These are phyloP conservation scores for Talaromyces thailandensis DNA, from an alignment of 495 filamentous ascomycete genomes.

Conservation along the genomic window DNA sequence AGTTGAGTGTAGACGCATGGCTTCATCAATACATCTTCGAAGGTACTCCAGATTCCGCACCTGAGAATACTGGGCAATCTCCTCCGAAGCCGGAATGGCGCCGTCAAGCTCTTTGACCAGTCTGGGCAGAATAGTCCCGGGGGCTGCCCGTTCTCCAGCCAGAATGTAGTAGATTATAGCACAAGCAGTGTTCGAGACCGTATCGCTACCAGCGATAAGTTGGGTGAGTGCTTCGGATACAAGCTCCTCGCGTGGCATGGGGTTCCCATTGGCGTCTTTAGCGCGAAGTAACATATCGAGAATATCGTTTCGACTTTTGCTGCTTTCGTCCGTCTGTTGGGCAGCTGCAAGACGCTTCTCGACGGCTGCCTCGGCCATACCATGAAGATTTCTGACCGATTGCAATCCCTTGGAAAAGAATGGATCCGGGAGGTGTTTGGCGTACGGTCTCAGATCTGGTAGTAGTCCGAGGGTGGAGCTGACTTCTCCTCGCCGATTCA, in stretches of 20 bases:
- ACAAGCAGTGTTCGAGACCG: conserved; percentile 70
- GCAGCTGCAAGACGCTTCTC: conserved; percentile 53
- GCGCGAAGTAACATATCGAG: conserved; percentile 70
- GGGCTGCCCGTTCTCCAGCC: conserved; percentile 26
- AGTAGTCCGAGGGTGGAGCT: conserved; percentile 27
- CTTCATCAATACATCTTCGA: conserved; percentile 64
- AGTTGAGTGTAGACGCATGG: conserved; percentile 69
- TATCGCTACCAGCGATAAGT: conserved; percentile 74
- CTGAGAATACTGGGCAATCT: conserved; percentile 51
- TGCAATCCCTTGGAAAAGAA: conserved; percentile 29
- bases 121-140: conserved; percentile 51
- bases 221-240: conserved; percentile 75
- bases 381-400: conserved; percentile 28
- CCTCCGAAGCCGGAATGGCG: conserved; percentile 38
- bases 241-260: conserved; percentile 58
- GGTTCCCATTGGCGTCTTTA: conserved; percentile 61
- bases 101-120: conserved; percentile 61
- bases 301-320: conserved; percentile 51
- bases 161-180: conserved; percentile 65
- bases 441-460: conserved; percentile 25
- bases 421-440: conserved; percentile 27
- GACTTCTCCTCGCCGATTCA: conserved; percentile 32
- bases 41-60: conserved; percentile 64
- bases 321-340: conserved; percentile 11
- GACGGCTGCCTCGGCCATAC: conserved; percentile 63